Evolutionary conservation across 352 stramenopile genomes (phyloP), one percentile per base, ranked within the genome.

Genomic region (Phytophthora fragariae): DNA sequence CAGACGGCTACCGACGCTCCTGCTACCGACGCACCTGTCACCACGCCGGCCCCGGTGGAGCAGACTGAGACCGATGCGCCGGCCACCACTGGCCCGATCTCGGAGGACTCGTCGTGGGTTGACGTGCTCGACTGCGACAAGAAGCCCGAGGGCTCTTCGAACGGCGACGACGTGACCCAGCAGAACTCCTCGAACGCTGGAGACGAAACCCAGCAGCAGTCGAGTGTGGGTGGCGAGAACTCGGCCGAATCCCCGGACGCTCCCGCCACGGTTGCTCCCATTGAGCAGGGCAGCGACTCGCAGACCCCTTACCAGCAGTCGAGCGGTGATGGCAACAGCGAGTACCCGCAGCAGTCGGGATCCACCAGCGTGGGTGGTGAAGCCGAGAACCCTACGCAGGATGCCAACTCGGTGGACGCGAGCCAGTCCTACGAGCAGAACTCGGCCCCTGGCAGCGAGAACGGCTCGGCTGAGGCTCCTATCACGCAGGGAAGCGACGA

Each of bases 141-240:
- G 44, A 50, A 50, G 44, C 44, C 44, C 17, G 44, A 50, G 44
- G 17, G 15, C 44, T n/a, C 44, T 21, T n/a, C 44, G 15, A 21
- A 57, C 57, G 6, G 24, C 39, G 5, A 47, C 46, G 10, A 47
- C 44, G 41, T 15, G 37, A 46, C 37, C 5, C 37, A 46, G 37
- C 33, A 50, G 39, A 62, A 58, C 12, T 59, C 65, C 14, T 72
- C 56, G 24, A 55, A 9, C 37, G 14, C 71, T 29, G 21, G 41
- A 50, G 63, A 58, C 19, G 63, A 65, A 46, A 70, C 54, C 17
- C 52, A 69, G 55, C 65, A 71, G 39, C 52, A 65, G 46, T 57
- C 62, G 24, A 63, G 53, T 49, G 55, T 53, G 14, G 62, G 62
- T 19, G 53, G 62, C n/a, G 63, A 65, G 33, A 65, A 55, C 41